Conservation (phyloP, 495 filamentous ascomycete genomes). For the Trichoderma asperelloides region DNA sequence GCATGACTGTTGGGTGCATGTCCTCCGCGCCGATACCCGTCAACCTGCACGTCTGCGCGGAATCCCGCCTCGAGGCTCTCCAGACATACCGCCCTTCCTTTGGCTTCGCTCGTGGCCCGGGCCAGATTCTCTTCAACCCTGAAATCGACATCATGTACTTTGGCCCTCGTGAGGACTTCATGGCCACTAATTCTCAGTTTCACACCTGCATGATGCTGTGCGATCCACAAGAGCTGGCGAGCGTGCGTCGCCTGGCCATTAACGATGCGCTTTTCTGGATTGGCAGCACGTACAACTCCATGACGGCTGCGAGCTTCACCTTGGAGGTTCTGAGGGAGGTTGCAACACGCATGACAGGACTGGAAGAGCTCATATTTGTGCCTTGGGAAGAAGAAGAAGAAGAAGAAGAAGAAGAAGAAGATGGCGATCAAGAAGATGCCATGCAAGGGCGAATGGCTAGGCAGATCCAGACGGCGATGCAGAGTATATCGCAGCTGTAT, state of each 20-base stretch:
- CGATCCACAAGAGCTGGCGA: slow-evolving; percentile 16
- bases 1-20: slow-evolving; percentile 9
- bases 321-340: slow-evolving; percentile 12
- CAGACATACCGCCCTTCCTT: slow-evolving; percentile 17
- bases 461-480: slow-evolving; percentile 14
- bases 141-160: slow-evolving; percentile 22
- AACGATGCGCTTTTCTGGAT: slow-evolving; percentile 18
- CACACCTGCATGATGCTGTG: slow-evolving; percentile 13
- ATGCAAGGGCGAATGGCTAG: slow-evolving; percentile 14
- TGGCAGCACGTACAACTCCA: slow-evolving; percentile 7
- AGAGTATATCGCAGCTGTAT: neutral
- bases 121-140: slow-evolving; percentile 18
- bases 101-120: slow-evolving; percentile 10
- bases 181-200: slow-evolving; percentile 15
- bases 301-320: slow-evolving; percentile 10
- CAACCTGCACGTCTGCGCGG: slow-evolving; percentile 21
- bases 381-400: slow-evolving; percentile 16
- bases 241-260: slow-evolving; percentile 20
- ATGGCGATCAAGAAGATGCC: slow-evolving; percentile 16
- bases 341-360: slow-evolving; percentile 12
- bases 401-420: slow-evolving; percentile 16
- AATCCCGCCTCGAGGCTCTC: slow-evolving; percentile 19
- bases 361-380: slow-evolving; percentile 19
- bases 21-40: slow-evolving; percentile 15
- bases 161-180: slow-evolving; percentile 13